Conservation (phyloP, 768 basidiomycete genomes). For the Cubamyces lactineus region DNA sequence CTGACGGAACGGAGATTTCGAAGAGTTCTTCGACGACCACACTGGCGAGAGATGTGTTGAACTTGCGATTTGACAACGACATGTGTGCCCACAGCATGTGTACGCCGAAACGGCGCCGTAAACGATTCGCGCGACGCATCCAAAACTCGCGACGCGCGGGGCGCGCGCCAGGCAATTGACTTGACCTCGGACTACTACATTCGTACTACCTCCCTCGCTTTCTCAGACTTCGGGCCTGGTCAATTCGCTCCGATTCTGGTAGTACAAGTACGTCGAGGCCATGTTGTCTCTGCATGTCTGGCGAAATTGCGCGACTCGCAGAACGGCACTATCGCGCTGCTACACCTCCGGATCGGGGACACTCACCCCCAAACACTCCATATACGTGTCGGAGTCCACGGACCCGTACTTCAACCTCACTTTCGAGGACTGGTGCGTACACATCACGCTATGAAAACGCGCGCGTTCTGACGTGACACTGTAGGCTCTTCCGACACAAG, state of each 20-base stretch:
- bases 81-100: too few relatives aligned
- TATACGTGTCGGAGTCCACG: conserved; percentile 75
- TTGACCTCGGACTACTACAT: too few relatives aligned
- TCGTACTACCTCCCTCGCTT: too few relatives aligned
- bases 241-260: too few relatives aligned
- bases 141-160: too few relatives aligned
- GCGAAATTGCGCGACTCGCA: not conserved
- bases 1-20: too few relatives aligned
- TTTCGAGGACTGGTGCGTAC: conserved; percentile 82
- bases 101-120: too few relatives aligned
- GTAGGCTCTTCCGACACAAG: conserved; percentile 81
- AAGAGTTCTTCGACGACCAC: too few relatives aligned
- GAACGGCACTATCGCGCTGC: not conserved
- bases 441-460: not conserved
- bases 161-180: not conserved
- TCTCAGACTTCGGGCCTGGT: too few relatives aligned
- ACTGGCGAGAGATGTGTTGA: not conserved
- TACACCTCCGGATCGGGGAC: not conserved
- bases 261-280: too few relatives aligned
- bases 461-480: conserved; percentile 13
- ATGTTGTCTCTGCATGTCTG: not conserved
- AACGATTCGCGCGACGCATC: not conserved
- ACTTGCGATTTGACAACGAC: too few relatives aligned
- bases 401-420: conserved; percentile 91
- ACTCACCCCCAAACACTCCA: conserved; percentile 43